phyloP scores from a whole-genome alignment of 768 basidiomycete genomes.

The Agaricus blazei region DNA sequence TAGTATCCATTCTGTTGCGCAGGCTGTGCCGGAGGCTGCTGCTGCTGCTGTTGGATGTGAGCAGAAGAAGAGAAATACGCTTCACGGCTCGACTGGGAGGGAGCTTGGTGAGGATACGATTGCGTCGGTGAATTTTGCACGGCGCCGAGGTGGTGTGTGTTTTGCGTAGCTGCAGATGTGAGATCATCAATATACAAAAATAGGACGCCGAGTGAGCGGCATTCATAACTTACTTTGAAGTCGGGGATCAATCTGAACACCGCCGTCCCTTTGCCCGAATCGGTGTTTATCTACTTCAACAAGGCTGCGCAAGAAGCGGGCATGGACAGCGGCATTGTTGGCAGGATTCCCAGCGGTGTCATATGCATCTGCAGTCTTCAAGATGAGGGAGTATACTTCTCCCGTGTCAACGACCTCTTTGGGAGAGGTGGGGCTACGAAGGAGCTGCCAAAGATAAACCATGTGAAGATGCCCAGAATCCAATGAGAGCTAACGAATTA shows the following conservation, averaged over 20 bases:
- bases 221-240: constrained; percentile 39
- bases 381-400: constrained; percentile 63
- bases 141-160: constrained; percentile 15
- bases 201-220: constrained; percentile 11
- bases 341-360: constrained; percentile 62
- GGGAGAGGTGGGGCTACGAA: constrained; percentile 57
- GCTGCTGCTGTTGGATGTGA: constrained; percentile 32
- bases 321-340: constrained; percentile 69
- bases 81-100: constrained; percentile 20
- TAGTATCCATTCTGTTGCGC: constrained; percentile 16
- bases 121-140: constrained; percentile 25
- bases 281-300: constrained; percentile 60
- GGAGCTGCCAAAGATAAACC: constrained; percentile 40
- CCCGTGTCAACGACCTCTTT: constrained; percentile 55
- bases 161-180: constrained; percentile 16
- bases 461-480: constrained; percentile 1
- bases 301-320: constrained; percentile 71
- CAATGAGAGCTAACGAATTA: constrained; percentile 20
- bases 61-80: constrained; percentile 41
- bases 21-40: constrained; percentile 23
- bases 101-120: constrained; percentile 29
- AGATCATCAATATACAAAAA: constrained; percentile 6
- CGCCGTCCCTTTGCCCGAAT: constrained; percentile 36
- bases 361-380: constrained; percentile 73
- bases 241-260: constrained; percentile 49